phyloP scores from a whole-genome alignment of 805 yeast genomes.

The Ogataea neopini region DNA sequence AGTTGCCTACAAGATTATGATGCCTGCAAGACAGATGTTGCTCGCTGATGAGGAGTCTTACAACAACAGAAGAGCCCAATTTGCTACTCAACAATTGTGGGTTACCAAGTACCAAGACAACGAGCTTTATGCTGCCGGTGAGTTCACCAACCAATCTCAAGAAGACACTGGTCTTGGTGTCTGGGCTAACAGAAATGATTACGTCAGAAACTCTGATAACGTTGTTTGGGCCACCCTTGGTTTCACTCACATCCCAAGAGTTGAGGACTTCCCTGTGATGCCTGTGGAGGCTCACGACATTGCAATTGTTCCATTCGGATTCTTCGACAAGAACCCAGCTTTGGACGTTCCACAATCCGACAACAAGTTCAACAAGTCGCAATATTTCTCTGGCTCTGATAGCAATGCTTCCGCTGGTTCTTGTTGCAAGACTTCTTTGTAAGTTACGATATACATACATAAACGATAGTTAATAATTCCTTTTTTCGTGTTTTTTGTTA shows the following conservation, averaged over 20 bases:
- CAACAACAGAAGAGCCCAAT: slow-evolving; percentile 70
- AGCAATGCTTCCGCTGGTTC: slow-evolving; percentile 22
- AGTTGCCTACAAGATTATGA: slow-evolving; percentile 71
- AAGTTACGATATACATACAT: slow-evolving; percentile 11
- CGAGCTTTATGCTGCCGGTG: slow-evolving; percentile 79
- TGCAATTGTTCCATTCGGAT: slow-evolving; percentile 66
- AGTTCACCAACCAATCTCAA: slow-evolving; percentile 79
- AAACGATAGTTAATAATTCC: neutral
- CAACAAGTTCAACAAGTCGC: slow-evolving; percentile 67
- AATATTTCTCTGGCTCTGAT: slow-evolving; percentile 35
- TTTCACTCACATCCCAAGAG: slow-evolving; percentile 78
- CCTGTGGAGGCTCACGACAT: slow-evolving; percentile 78
- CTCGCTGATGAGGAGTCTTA: slow-evolving; percentile 63
- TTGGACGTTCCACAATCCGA: slow-evolving; percentile 73
- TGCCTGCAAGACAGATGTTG: slow-evolving; percentile 78
- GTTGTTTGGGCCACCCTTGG: slow-evolving; percentile 84
- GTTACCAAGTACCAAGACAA: slow-evolving; percentile 76
- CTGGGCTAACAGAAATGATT: slow-evolving; percentile 69
- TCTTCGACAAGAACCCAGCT: slow-evolving; percentile 78
- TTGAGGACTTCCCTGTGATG: slow-evolving; percentile 90
- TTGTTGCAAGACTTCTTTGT: slow-evolving; percentile 38
- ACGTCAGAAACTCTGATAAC: slow-evolving; percentile 70
- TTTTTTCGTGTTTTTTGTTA: neutral
- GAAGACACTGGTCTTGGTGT: slow-evolving; percentile 66
- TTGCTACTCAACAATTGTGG: slow-evolving; percentile 79